Base-by-base conservation (phyloP, 169 alveolate species). In the Plasmodium knowlesi region DNA sequence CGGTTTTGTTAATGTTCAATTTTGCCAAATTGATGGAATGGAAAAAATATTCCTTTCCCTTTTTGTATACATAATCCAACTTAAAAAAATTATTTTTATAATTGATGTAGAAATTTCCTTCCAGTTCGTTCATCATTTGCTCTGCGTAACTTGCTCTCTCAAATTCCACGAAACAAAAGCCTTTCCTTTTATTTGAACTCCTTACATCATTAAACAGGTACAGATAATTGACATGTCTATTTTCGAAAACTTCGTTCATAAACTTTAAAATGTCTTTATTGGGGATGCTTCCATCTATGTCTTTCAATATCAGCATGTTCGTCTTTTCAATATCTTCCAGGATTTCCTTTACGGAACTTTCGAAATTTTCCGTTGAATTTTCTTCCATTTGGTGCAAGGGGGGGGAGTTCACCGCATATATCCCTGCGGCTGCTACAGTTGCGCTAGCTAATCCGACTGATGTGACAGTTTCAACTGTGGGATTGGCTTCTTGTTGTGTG, bases 151-250 rank as follows among this genome's bases (percentile, higher is more conserved):
- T 67, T 14, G 14, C n/a, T 70, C 71, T 89, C 39, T 80, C 37
- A 61, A 78, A 89, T 67, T 89, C 91, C 22, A 89, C 73, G 53
- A 89, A 79, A 14, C 94, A 89, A 39, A 89, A 89, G 0, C 94
- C 94, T 39, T 81, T 89, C 14, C 78, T 53, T 89, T 89, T 89
- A 79, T 12, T 57, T 1, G 94, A 89, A 12, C 88, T 86, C 46
- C 73, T 89, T 39, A 89, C 67, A 37, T 89, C 94, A 50, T 89
- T 89, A 81, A 89, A 89, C 46, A 89, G 19, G 83, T 89, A 89
- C 1, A 78, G 46, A 89, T 81, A 89, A 30, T 81, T 57, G 3
- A 89, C 94, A 32, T 89, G 54, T 8, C 78, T 53, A 46, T 89
- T 89, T 67, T 89, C 90, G 72, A 89, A 89, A 14, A 81, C 73